phyloP scores from a whole-genome alignment of 768 basidiomycete genomes.

The Austroboletus eburneus region DNA sequence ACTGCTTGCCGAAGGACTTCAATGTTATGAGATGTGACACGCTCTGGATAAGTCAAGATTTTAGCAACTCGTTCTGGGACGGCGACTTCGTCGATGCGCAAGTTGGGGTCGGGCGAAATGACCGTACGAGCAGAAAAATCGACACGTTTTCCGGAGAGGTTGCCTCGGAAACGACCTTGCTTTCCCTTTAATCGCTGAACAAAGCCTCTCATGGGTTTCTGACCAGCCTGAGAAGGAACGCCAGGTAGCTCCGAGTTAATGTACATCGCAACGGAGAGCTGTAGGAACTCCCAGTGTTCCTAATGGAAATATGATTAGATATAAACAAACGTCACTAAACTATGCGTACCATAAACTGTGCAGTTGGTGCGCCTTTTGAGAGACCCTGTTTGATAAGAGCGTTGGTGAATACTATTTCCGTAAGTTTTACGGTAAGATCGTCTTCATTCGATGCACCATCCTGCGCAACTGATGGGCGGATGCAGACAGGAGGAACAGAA shows the following conservation, averaged over 20 bases:
- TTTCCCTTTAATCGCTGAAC: slow-evolving; percentile 98
- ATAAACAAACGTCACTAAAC: neutral
- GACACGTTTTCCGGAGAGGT: slow-evolving; percentile 97
- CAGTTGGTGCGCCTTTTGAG: slow-evolving; percentile 80
- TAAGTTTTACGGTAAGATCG: slow-evolving; percentile 94
- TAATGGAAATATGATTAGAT: slow-evolving; percentile 26
- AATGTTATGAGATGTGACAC: slow-evolving; percentile 90
- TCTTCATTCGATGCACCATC: slow-evolving; percentile 99
- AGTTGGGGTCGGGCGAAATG: slow-evolving; percentile 98
- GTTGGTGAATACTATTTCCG: slow-evolving; percentile 95
- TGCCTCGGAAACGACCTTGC: slow-evolving; percentile 97
- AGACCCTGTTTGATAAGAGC: slow-evolving; percentile 89
- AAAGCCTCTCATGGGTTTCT: slow-evolving; percentile 95
- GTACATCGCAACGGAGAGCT: slow-evolving; percentile 93
- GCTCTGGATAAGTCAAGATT: slow-evolving; percentile 93
- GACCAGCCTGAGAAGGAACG: slow-evolving; percentile 78
- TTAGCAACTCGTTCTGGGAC: slow-evolving; percentile 95
- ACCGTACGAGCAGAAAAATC: slow-evolving; percentile 98
- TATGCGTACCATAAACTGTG: slow-evolving; percentile 74
- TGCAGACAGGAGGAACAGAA: slow-evolving; percentile 96
- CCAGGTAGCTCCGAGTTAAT: slow-evolving; percentile 97
- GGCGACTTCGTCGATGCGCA: slow-evolving; percentile 97
- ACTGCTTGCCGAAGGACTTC: slow-evolving; percentile 69
- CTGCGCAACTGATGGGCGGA: slow-evolving; percentile 94
- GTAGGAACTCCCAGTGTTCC: slow-evolving; percentile 99